Conservation (phyloP, 2,329 filamentous ascomycete genomes). For the Pseudogymnoascus sp. region DNA sequence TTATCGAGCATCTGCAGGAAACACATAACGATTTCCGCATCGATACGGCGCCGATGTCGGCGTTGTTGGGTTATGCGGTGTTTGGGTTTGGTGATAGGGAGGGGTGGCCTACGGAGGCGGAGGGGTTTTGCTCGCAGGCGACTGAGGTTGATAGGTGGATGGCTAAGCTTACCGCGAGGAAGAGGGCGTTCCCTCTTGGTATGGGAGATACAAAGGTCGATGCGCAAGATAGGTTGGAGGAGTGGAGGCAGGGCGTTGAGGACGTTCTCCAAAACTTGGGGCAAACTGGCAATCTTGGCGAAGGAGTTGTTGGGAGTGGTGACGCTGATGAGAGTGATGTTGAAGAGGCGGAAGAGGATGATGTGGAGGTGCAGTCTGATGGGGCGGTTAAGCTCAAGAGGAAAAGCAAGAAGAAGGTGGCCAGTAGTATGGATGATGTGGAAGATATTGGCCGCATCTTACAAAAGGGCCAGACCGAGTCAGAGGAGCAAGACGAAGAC, state of each 20-base stretch:
- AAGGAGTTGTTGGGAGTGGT: slow-evolving; percentile 67
- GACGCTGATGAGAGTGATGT: slow-evolving; percentile 74
- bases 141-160: slow-evolving; percentile 91
- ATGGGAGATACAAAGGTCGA: slow-evolving; percentile 80
- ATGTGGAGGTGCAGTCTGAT: slow-evolving; percentile 72
- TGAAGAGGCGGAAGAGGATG: slow-evolving; percentile 74
- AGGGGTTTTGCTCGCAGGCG: slow-evolving; percentile 90
- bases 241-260: slow-evolving; percentile 70
- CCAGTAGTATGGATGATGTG: slow-evolving; percentile 59
- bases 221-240: slow-evolving; percentile 53
- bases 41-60: slow-evolving; percentile 72
- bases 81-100: slow-evolving; percentile 90
- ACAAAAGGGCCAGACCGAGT: slow-evolving; percentile 35
- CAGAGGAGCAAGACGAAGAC: slow-evolving; percentile 23
- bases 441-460: slow-evolving; percentile 72
- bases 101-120: slow-evolving; percentile 82
- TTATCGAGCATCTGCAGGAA: slow-evolving; percentile 79
- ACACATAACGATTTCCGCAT: slow-evolving; percentile 97
- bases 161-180: slow-evolving; percentile 82
- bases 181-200: slow-evolving; percentile 80
- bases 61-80: slow-evolving; percentile 76
- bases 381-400: slow-evolving; percentile 39
- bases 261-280: slow-evolving; percentile 60
- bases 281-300: slow-evolving; percentile 48
- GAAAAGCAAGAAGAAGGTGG: slow-evolving; percentile 33